Conservation (phyloP, 345 rosid species). For the Aethionema arabicum region DNA sequence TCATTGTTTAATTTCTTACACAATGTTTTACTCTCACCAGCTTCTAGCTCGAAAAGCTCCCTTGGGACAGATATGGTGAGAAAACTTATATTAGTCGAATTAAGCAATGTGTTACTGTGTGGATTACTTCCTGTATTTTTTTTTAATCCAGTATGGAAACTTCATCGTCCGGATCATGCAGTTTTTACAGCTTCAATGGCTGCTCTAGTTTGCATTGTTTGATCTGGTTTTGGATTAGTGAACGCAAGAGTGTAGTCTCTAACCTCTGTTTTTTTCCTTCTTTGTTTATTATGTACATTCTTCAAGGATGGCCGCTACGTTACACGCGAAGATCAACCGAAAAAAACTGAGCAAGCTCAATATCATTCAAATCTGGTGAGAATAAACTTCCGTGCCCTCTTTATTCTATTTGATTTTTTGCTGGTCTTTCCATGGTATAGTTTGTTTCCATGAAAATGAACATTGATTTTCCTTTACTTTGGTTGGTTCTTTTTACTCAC, state of each 20-base stretch:
- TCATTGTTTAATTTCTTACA: conserved; percentile 13
- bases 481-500: background rate
- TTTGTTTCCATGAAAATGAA: background rate
- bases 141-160: conserved; percentile 1
- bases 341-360: conserved; percentile 70
- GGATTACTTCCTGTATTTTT: background rate
- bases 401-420: conserved; percentile 4
- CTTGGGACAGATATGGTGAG: conserved; percentile 94
- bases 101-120: background rate
- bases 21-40: conserved; percentile 92
- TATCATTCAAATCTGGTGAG: conserved; percentile 72
- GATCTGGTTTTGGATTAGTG: background rate
- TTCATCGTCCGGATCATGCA: conserved; percentile 24
- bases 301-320: conserved; percentile 86
- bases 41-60: conserved; percentile 96
- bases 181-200: conserved; percentile 10
- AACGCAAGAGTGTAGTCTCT: conserved; percentile 6
- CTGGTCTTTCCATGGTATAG: background rate
- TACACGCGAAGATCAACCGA: conserved; percentile 81
- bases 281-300: conserved; percentile 4
- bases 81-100: background rate
- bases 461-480: conserved; percentile 7
- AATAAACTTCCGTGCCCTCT: background rate
- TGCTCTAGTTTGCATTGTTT: background rate
- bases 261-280: conserved; percentile 8